These are phyloP conservation scores for Przewalskia tangutica DNA, from an alignment of 257 asterid species.

Conservation along the genomic window DNA sequence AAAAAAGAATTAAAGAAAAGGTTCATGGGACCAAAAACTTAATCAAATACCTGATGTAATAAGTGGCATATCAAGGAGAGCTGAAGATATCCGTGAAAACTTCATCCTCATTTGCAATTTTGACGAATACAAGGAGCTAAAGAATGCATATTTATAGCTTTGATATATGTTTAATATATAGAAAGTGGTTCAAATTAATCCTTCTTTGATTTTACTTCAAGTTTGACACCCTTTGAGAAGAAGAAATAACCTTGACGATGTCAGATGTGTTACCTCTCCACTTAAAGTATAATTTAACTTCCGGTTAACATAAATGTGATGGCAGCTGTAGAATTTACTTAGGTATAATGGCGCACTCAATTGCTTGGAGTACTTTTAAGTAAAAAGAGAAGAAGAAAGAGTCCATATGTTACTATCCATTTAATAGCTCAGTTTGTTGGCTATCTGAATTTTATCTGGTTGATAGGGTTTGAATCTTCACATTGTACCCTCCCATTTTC, in stretches of 20 bases:
- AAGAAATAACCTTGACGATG: slow-evolving; percentile 19
- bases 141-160: not conserved
- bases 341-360: not conserved
- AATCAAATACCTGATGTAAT: slow-evolving; percentile 30
- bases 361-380: not conserved
- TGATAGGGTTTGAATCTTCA: no score
- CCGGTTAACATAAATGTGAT: not conserved
- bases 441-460: no score
- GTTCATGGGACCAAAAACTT: no score
- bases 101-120: slow-evolving; percentile 22
- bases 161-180: not conserved
- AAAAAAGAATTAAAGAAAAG: no score
- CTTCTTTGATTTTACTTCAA: slow-evolving; percentile 61
- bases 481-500: no score
- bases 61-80: slow-evolving; percentile 18
- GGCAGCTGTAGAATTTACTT: not conserved
- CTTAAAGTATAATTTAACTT: not conserved
- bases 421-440: no score
- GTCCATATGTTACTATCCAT: not conserved
- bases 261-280: not conserved
- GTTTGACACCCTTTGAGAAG: slow-evolving; percentile 27
- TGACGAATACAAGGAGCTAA: not conserved
- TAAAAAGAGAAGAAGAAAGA: not conserved
- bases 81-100: not conserved
- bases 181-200: not conserved